Conservation (phyloP, 345 rosid genomes). For the Syzygium aromaticum region DNA sequence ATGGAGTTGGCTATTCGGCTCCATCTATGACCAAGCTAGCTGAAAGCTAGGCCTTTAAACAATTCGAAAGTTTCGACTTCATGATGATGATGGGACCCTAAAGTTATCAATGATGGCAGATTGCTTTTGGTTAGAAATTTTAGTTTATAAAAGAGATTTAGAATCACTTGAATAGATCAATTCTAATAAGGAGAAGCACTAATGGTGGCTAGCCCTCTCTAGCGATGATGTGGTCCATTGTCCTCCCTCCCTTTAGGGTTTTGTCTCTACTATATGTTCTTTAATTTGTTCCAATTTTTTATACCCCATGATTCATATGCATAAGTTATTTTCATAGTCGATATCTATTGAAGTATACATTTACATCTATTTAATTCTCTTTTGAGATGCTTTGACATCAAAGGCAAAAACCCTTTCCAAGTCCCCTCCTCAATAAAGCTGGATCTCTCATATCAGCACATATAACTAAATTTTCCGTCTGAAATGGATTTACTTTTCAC, state of each 20-base stretch:
- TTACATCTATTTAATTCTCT: neutral
- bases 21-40: neutral
- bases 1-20: neutral
- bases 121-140: constrained; percentile 1
- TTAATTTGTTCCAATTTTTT: neutral
- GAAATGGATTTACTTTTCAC: neutral
- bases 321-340: neutral
- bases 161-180: neutral
- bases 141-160: neutral
- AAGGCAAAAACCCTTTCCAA: neutral
- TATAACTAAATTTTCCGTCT: neutral
- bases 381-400: neutral
- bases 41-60: neutral
- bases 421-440: neutral
- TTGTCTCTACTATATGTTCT: neutral
- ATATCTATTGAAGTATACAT: neutral
- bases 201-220: neutral
- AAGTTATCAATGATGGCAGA: constrained; percentile 8
- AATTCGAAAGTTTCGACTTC: neutral
- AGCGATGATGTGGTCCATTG: neutral
- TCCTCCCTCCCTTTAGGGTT: neutral
- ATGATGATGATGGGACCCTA: constrained; percentile 7
- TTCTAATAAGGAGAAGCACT: neutral
- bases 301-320: neutral
- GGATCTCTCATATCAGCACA: neutral